Percentiles rank a stretch among this genome's conserved stretches.
Conservation (phyloP, 164 flowering plant genomes). For the Liriodendron chinense region DNA sequence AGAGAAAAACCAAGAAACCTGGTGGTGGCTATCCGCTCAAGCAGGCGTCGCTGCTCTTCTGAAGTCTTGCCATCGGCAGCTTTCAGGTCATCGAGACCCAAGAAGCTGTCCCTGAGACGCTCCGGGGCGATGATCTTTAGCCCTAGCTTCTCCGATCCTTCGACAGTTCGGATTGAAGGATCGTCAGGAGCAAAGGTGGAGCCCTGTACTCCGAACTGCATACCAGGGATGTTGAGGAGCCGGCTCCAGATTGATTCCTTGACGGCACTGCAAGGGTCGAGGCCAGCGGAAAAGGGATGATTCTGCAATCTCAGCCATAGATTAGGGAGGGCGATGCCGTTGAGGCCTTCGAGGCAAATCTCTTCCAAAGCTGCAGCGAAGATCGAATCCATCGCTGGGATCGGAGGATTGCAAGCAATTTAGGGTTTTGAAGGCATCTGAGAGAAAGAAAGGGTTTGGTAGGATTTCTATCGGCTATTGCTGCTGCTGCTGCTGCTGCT, state of each 20-base stretch:
- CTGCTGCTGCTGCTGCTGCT: not conserved
- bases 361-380: constrained; percentile 67
- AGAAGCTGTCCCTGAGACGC: constrained; percentile 56
- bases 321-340: constrained; percentile 40
- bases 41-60: constrained; percentile 41
- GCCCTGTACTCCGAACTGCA: constrained; percentile 31
- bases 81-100: constrained; percentile 66
- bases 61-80: constrained; percentile 44
- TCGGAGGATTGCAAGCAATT: not conserved
- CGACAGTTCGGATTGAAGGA: constrained; percentile 29
- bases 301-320: constrained; percentile 51
- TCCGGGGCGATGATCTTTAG: constrained; percentile 55
- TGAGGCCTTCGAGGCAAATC: constrained; percentile 49
- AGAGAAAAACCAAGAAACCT: constrained; percentile 27
- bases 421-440: not conserved
- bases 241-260: constrained; percentile 47
- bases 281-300: constrained; percentile 32
- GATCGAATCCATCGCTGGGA: constrained; percentile 57
- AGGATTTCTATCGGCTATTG: not conserved
- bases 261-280: constrained; percentile 40
- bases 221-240: constrained; percentile 43
- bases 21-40: constrained; percentile 58
- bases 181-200: constrained; percentile 14
- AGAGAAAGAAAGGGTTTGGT: not conserved
- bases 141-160: constrained; percentile 45